These are phyloP conservation scores for Pilasporangium apinafurcum DNA, from an alignment of 352 stramenopile genomes.

Conservation along the genomic window DNA sequence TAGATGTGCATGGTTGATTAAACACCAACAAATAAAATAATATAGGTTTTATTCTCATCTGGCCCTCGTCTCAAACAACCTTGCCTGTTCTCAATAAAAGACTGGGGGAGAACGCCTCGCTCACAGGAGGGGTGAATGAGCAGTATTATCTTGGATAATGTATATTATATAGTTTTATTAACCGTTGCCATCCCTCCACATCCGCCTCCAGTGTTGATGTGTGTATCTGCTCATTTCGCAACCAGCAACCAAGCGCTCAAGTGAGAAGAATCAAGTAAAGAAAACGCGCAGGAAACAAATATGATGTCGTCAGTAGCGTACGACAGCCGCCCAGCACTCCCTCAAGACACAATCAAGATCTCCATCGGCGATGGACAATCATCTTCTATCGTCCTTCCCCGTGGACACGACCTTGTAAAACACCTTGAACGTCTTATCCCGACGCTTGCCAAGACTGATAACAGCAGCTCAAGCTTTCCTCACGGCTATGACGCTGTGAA, in stretches of 20 bases:
- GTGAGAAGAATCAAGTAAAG: background rate
- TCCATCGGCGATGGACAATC: conserved; percentile 28
- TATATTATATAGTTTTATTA: conserved; percentile 2
- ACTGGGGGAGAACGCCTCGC: no score
- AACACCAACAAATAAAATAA: no score
- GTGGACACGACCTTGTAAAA: conserved; percentile 38
- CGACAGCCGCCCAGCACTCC: conserved; percentile 11
- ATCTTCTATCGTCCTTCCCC: conserved; percentile 45
- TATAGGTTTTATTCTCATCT: no score
- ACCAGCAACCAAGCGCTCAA: conserved; percentile 2
- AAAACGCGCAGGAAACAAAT: no score
- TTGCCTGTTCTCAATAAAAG: no score
- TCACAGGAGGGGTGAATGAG: no score
- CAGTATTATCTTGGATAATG: conserved; percentile 1
- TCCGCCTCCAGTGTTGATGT: conserved; percentile 1
- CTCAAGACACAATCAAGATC: conserved; percentile 37
- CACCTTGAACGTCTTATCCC: conserved; percentile 39
- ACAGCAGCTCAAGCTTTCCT: background rate
- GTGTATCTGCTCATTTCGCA: conserved; percentile 5
- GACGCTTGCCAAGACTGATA: conserved; percentile 6
- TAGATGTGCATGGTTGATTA: no score
- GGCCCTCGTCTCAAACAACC: no score
- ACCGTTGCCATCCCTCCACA: background rate
- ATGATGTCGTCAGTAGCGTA: background rate
- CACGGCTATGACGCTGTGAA: conserved; percentile 12